Evolutionary conservation across 129 eudicot species (phyloP).

Genomic region (Apium graveolens): DNA sequence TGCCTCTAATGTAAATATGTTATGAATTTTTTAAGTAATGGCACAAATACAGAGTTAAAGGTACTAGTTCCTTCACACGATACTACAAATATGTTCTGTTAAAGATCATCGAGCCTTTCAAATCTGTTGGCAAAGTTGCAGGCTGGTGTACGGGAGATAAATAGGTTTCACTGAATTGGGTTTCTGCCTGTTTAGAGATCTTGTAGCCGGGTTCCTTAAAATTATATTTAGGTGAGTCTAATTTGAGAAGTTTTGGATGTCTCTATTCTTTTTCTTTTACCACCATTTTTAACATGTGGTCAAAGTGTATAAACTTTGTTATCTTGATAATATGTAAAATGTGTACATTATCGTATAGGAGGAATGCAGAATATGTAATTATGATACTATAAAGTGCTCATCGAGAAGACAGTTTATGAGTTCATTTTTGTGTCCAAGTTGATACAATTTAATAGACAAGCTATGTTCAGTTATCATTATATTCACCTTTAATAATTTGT

Average conservation of each 20-base stretch:
- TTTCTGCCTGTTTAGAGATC: not conserved
- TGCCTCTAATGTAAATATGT: constrained; percentile 64
- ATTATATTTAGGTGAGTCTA: not conserved
- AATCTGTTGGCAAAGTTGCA: constrained; percentile 2
- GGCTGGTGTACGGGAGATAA: not conserved
- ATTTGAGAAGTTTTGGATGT: not conserved
- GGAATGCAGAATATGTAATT: not conserved
- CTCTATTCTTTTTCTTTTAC: not conserved
- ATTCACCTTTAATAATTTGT: too few relatives aligned
- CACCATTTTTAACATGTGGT: constrained; percentile 1
- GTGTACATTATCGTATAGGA: not conserved
- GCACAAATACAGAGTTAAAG: not conserved
- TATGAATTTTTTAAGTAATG: not conserved
- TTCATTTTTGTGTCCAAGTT: not conserved
- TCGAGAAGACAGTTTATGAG: not conserved
- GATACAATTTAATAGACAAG: too few relatives aligned
- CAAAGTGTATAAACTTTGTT: not conserved
- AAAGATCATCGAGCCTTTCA: not conserved
- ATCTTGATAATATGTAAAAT: not conserved
- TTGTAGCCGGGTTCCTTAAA: not conserved
- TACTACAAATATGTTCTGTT: not conserved
- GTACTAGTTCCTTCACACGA: not conserved
- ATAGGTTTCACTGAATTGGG: not conserved
- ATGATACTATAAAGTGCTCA: not conserved
- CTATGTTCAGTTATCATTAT: too few relatives aligned